phyloP scores from a whole-genome alignment of 306 rosid species.

The Fragaria iinumae region DNA sequence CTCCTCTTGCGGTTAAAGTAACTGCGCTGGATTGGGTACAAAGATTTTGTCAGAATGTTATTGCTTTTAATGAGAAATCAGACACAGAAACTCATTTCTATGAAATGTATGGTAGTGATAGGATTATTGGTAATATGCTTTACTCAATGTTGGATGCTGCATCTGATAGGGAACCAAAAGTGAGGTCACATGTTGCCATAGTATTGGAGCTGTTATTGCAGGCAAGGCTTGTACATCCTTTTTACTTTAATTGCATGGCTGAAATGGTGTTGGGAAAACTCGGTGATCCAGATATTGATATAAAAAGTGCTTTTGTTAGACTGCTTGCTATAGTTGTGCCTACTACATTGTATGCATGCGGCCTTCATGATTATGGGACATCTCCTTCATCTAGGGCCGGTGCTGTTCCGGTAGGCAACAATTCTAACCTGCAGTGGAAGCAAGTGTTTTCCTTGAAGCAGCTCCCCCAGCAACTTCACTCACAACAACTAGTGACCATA shows the following conservation, averaged over 20 bases:
- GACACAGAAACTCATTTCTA: constrained; percentile 33
- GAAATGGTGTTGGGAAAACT: constrained; percentile 79
- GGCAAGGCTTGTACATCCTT: constrained; percentile 77
- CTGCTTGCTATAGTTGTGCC: constrained; percentile 75
- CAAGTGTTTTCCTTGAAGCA: constrained; percentile 86
- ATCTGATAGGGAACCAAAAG: constrained; percentile 76
- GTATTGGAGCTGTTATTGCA: constrained; percentile 75
- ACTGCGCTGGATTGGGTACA: constrained; percentile 67
- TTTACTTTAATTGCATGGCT: constrained; percentile 65
- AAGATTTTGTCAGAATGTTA: constrained; percentile 65
- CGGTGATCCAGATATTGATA: constrained; percentile 78
- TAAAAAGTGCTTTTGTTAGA: constrained; percentile 58
- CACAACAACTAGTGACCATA: constrained; percentile 84
- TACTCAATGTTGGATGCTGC: constrained; percentile 68
- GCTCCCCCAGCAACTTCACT: constrained; percentile 72
- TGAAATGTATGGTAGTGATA: constrained; percentile 46
- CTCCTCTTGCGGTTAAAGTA: constrained; percentile 78
- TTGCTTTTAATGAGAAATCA: constrained; percentile 44
- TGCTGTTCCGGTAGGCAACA: constrained; percentile 41
- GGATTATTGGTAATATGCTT: constrained; percentile 54
- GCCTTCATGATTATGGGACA: constrained; percentile 58
- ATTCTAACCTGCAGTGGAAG: constrained; percentile 80
- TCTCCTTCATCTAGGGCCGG: constrained; percentile 43
- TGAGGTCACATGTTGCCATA: constrained; percentile 70
- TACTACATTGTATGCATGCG: constrained; percentile 69